Base-by-base conservation (phyloP, 257 asterid species). In the Galeopsis tetrahit region DNA sequence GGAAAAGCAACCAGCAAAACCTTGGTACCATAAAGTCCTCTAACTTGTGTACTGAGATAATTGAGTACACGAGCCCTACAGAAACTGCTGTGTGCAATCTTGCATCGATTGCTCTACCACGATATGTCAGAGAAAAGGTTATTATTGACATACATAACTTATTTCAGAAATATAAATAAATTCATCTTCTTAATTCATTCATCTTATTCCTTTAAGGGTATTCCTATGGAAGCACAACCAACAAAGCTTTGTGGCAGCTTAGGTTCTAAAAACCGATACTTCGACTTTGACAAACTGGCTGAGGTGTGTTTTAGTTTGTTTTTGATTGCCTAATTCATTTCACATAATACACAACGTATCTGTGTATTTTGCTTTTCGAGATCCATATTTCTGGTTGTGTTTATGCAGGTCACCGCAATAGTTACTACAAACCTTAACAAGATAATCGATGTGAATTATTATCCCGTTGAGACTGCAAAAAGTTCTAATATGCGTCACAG, bases 31-130 rank as follows among this genome's bases (percentile, higher is more conserved):
- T 94, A 64, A 94, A 89, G 65, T 94, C 96, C 36, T 94, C 97
- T 7, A 94, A 94, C 83, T 81, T 94, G 80, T 91, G 97, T 75
- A 91, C 99, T 4, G 99, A 94, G 84, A 94, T 94, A 67, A 83
- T 94, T 58, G 93, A 94, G 82, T 91, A 87, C 80, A 79, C 96
- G 17, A 89, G 97, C 81, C 97, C 96, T 51, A 76, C 92, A 2
- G 97, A 94, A 86, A 89, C 99, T 83, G 97, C 97, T 17, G 97
- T 95, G 8, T 95, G 98, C 82, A 95, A 95, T 81, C 82, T 95
- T 65, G 98, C 99, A 60, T 95, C 99, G 49, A 92, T 92, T 85
- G 99, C 98, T 73, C 79, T 92, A 43, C 98, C 98, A 17, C 79
- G 99, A 66, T 95, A 85, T 81, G 98, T 95, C 68, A 86, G 89